Conservation (phyloP, 768 basidiomycete genomes). For the Trametes coccinea region DNA sequence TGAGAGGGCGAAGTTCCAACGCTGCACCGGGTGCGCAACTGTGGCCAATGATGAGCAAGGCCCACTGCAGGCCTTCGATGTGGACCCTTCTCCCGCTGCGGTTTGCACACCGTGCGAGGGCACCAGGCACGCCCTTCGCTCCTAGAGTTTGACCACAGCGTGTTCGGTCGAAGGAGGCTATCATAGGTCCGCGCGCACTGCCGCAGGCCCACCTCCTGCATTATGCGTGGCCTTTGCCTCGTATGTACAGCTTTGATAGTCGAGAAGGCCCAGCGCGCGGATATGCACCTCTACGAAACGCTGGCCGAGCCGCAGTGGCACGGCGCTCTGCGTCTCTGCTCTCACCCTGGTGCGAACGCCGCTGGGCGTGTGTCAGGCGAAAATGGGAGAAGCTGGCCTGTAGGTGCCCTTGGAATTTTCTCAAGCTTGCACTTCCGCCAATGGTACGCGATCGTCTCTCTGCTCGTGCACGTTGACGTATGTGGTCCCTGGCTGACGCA, state of each 20-base stretch:
- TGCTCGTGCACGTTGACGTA: slow-evolving; percentile 1
- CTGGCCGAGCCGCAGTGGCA: slow-evolving; percentile 4
- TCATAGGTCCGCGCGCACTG: not conserved
- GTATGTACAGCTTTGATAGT: slow-evolving; percentile 9
- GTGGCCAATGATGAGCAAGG: slow-evolving; percentile 2
- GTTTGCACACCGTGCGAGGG: slow-evolving; percentile 9
- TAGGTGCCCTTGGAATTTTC: not conserved
- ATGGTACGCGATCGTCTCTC: slow-evolving; percentile 9
- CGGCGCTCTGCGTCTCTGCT: not conserved
- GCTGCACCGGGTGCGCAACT: not conserved
- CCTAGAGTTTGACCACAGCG: not conserved
- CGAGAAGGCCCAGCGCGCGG: slow-evolving; percentile 1
- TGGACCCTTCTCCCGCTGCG: slow-evolving; percentile 11
- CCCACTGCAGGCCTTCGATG: not conserved
- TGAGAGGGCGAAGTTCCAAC: slow-evolving; percentile 2
- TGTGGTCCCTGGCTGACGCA: not conserved
- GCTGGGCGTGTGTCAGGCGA: slow-evolving; percentile 6
- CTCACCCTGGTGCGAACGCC: slow-evolving; percentile 14
- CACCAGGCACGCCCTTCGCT: slow-evolving; percentile 7
- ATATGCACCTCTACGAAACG: slow-evolving; percentile 1
- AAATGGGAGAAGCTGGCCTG: not conserved
- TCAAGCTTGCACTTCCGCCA: slow-evolving; percentile 7
- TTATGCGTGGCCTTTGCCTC: slow-evolving; percentile 15
- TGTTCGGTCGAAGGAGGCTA: not conserved
- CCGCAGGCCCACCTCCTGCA: slow-evolving; percentile 2